A percentile compares a stretch with the other conserved stretches of the same genome.
Evolutionary conservation across 306 rosid genomes (phyloP).

Genomic region (Vigna angularis): DNA sequence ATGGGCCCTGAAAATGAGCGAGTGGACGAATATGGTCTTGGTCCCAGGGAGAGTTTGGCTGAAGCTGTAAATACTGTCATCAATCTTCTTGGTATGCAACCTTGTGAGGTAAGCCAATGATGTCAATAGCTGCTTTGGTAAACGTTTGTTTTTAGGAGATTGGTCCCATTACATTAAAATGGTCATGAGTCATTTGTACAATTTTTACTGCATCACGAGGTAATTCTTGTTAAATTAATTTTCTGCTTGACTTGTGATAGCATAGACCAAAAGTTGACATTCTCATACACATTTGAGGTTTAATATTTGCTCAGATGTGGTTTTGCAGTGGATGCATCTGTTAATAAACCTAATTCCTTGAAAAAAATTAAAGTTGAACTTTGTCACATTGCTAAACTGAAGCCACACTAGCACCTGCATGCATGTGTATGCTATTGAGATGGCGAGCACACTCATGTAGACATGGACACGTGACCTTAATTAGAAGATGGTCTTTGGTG

Average conservation of each 20-base stretch:
- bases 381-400: slow-evolving; percentile 6
- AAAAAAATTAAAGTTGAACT: not conserved
- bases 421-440: slow-evolving; percentile 3
- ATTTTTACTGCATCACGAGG: slow-evolving; percentile 15
- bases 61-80: slow-evolving; percentile 90
- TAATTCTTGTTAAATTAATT: slow-evolving; percentile 1
- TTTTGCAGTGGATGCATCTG: slow-evolving; percentile 15
- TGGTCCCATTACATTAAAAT: slow-evolving; percentile 20
- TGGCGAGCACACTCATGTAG: not conserved
- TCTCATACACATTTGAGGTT: slow-evolving; percentile 27
- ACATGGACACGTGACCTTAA: too few relatives aligned
- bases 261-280: slow-evolving; percentile 34
- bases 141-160: slow-evolving; percentile 23
- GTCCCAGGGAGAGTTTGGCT: slow-evolving; percentile 85
- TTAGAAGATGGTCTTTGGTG: not conserved
- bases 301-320: slow-evolving; percentile 3
- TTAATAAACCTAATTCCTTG: not conserved
- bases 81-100: slow-evolving; percentile 95
- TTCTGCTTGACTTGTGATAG: slow-evolving; percentile 21
- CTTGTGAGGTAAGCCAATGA: slow-evolving; percentile 81
- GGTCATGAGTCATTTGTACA: not conserved
- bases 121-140: slow-evolving; percentile 17
- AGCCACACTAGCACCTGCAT: not conserved
- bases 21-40: slow-evolving; percentile 95
- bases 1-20: slow-evolving; percentile 79